These are phyloP conservation scores for Phylloporus arenicola DNA, from an alignment of 768 basidiomycete species.

Conservation along the genomic window DNA sequence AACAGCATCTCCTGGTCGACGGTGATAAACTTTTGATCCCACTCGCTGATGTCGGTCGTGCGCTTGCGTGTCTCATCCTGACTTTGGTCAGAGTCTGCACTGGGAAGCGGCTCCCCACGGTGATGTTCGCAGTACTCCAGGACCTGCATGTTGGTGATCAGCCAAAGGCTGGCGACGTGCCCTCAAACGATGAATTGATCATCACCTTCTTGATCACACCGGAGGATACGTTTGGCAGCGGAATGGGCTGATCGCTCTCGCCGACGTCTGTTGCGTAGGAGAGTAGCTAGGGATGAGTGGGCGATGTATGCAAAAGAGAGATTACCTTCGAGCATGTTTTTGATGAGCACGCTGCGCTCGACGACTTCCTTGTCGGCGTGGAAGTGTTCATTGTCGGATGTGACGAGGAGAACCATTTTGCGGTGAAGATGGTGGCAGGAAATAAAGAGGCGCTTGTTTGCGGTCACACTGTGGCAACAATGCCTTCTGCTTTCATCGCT, in stretches of 20 bases:
- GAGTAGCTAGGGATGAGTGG: background rate
- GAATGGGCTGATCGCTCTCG: constrained; percentile 91
- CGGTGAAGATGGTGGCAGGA: constrained; percentile 3
- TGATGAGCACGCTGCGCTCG: constrained; percentile 93
- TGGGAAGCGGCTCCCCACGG: constrained; percentile 92
- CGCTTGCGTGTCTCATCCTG: constrained; percentile 95
- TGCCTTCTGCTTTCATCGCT: constrained; percentile 20
- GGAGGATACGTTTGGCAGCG: constrained; percentile 89
- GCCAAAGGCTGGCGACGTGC: background rate
- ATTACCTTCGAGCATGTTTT: constrained; percentile 98
- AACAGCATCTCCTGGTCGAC: constrained; percentile 99
- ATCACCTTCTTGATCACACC: constrained; percentile 87
- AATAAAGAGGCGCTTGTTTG: background rate
- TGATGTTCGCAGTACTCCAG: constrained; percentile 99
- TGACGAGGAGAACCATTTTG: constrained; percentile 80
- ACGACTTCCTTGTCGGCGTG: constrained; percentile 90
- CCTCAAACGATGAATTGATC: constrained; percentile 1
- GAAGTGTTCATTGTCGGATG: constrained; percentile 95
- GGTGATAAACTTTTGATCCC: constrained; percentile 98
- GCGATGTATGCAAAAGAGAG: background rate
- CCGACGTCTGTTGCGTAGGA: constrained; percentile 65
- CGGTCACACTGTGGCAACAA: background rate
- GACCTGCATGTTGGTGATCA: constrained; percentile 50
- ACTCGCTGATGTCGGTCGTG: constrained; percentile 97
- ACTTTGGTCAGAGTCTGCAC: constrained; percentile 69